Base-by-base conservation (phyloP, 306 rosid species). In the Quercus aquifolioides region DNA sequence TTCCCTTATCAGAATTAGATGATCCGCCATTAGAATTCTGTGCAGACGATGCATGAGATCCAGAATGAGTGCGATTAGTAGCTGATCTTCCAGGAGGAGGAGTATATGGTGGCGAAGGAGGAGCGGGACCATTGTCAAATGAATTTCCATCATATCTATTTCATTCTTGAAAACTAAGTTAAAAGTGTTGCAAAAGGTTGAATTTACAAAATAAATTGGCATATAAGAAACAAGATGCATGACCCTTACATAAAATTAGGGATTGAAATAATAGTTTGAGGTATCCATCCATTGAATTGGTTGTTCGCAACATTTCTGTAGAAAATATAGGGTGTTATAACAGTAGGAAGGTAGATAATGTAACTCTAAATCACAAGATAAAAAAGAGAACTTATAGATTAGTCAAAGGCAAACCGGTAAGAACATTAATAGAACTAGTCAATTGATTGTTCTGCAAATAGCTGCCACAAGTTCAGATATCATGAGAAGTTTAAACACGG, bases 221-320 rank as follows among this genome's bases (percentile, higher is more conserved):
- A 74, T 38, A 78, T 52, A 60, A 57, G 26, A 74, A 75, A 69
- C 11, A 84, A 68, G 75, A 72, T 14, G 17, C 28, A 28, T 54
- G 58, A 75, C 58, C 57, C 99, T 81, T 78, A 91, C 99, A 89
- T 87, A 82, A 95, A 95, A 84, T 74, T 89, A 46, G 3, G 88
- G 79, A 95, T 81, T 41, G 91, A 91, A 72, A 76, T 85, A 76
- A 95, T 89, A 74, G 91, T 94, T n/a, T 5, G 82, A 26, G 99
- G 99, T 77, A 95, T 85, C 96, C 88, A 90, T 82, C 99, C 98
- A 14, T 84, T 90, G 85, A 95, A 91, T 78, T 87, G 83, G 79
- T 95, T 95, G 89, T 95, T 84, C 3, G 96, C 97, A 13, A 95
- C 91, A 88, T 93, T 93, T 88, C 99, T 95, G 91, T 75, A 79